These are phyloP conservation scores for Ciborinia camelliae DNA, from an alignment of 2,329 filamentous ascomycete genomes.

Conservation along the genomic window DNA sequence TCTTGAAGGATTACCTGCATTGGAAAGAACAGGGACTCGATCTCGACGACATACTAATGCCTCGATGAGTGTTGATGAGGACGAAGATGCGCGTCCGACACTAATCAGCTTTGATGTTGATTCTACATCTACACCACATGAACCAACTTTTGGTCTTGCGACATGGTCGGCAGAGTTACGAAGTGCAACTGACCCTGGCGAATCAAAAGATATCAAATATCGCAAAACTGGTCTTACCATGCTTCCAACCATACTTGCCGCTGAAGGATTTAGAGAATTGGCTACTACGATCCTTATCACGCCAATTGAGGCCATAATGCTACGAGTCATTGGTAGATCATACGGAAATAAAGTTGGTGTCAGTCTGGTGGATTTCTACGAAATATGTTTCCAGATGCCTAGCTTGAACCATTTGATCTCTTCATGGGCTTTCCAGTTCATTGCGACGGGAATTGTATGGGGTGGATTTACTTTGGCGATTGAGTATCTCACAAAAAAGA, in stretches of 20 bases:
- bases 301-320: slow-evolving; percentile 36
- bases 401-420: slow-evolving; percentile 28
- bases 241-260: slow-evolving; percentile 36
- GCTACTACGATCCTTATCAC: slow-evolving; percentile 31
- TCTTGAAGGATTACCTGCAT: slow-evolving; percentile 33
- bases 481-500: slow-evolving; percentile 23
- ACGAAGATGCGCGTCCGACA: slow-evolving; percentile 36
- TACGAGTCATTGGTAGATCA: slow-evolving; percentile 33
- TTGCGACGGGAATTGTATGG: slow-evolving; percentile 28
- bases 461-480: slow-evolving; percentile 29
- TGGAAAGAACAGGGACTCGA: slow-evolving; percentile 23
- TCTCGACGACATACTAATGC: slow-evolving; percentile 26
- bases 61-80: slow-evolving; percentile 32
- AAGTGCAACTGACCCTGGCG: slow-evolving; percentile 35
- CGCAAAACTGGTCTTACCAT: slow-evolving; percentile 37
- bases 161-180: slow-evolving; percentile 39
- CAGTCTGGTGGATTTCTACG: slow-evolving; percentile 26
- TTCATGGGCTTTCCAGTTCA: slow-evolving; percentile 28
- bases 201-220: slow-evolving; percentile 30
- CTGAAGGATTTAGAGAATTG: slow-evolving; percentile 35
- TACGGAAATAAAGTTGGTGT: slow-evolving; percentile 28
- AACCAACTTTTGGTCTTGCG: slow-evolving; percentile 27
- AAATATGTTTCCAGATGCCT: slow-evolving; percentile 19
- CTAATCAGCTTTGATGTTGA: slow-evolving; percentile 39
- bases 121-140: slow-evolving; percentile 25